phyloP scores from a whole-genome alignment of 768 basidiomycete genomes.

The Cystofilobasidium ferigula region DNA sequence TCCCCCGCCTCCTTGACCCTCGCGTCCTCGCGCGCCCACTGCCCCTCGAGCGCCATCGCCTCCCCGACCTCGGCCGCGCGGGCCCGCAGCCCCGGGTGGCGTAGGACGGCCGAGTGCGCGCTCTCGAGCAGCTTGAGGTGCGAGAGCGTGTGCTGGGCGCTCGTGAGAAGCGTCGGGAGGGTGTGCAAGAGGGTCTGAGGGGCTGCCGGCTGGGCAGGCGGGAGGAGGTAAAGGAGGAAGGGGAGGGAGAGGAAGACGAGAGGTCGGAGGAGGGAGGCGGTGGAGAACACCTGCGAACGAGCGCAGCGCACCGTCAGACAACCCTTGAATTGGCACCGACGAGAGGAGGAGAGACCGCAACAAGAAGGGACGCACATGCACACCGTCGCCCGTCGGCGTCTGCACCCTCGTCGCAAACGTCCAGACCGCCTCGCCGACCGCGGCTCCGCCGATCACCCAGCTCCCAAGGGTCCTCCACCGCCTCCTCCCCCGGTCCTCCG shows the following conservation, averaged over 20 bases:
- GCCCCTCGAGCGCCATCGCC: background rate
- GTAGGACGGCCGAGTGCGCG: background rate
- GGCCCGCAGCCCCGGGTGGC: background rate
- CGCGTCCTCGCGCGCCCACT: background rate
- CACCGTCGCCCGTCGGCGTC: background rate
- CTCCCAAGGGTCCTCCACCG: background rate
- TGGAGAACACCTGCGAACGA: background rate
- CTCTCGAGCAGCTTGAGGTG: conserved; percentile 4
- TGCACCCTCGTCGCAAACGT: background rate
- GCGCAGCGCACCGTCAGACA: background rate
- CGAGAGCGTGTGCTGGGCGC: background rate
- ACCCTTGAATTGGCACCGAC: no score
- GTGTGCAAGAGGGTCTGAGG: background rate
- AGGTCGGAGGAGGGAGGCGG: background rate
- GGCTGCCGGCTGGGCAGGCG: background rate
- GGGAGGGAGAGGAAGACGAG: background rate
- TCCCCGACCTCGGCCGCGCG: background rate
- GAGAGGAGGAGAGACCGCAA: no score
- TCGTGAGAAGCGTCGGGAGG: background rate
- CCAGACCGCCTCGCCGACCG: background rate
- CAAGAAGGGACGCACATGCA: background rate
- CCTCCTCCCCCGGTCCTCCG: background rate
- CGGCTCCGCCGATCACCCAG: background rate
- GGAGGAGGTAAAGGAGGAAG: background rate
- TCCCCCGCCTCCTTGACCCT: background rate